Conservation (phyloP, 2,329 filamentous ascomycete genomes). For the Capronia americana region DNA sequence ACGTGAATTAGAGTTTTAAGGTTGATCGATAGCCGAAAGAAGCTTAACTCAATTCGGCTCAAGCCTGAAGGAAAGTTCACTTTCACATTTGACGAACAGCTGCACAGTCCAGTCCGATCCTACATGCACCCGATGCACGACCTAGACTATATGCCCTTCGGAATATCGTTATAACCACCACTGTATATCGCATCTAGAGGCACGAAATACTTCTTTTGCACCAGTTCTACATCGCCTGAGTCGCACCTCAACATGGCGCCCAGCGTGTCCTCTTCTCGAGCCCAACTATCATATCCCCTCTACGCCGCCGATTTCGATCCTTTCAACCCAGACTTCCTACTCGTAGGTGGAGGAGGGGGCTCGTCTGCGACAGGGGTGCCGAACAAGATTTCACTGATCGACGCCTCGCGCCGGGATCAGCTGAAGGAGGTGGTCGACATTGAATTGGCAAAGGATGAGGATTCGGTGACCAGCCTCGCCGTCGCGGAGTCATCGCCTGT, state of each 20-base stretch:
- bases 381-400: slow-evolving; percentile 80
- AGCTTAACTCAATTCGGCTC: neutral
- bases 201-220: neutral
- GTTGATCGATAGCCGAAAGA: slow-evolving; percentile 6
- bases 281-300: slow-evolving; percentile 75
- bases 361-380: slow-evolving; percentile 79
- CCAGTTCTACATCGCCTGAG: neutral
- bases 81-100: neutral
- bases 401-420: slow-evolving; percentile 69
- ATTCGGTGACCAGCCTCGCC: slow-evolving; percentile 84
- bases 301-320: slow-evolving; percentile 90
- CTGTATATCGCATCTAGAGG: neutral
- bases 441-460: slow-evolving; percentile 81
- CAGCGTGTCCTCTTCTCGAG: slow-evolving; percentile 32
- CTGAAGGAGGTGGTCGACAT: slow-evolving; percentile 73
- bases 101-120: neutral
- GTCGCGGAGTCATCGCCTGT: slow-evolving; percentile 66
- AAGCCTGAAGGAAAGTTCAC: neutral
- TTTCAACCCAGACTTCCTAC: slow-evolving; percentile 73
- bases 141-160: neutral
- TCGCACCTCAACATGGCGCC: slow-evolving; percentile 27
- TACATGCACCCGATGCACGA: neutral
- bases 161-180: neutral
- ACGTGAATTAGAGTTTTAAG: slow-evolving; percentile 4
- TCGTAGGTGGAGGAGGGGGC: slow-evolving; percentile 88